Percentiles rank a stretch among this genome's conserved stretches.
Conservation (phyloP, 164 flowering plant genomes). For the Sedum album region DNA sequence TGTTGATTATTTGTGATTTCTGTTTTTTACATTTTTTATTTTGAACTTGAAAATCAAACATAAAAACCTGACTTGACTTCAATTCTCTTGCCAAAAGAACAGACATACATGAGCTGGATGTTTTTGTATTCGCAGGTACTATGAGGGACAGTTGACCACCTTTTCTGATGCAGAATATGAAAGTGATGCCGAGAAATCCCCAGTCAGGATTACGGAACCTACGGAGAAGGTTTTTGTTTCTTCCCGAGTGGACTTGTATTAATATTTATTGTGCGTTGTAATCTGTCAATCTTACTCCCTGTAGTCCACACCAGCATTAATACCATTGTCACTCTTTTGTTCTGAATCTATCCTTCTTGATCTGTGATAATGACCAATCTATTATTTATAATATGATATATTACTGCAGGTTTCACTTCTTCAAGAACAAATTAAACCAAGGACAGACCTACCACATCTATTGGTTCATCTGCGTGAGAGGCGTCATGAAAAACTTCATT, state of each 20-base stretch:
- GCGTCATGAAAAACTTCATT: slow-evolving; percentile 82
- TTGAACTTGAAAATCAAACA: too few relatives aligned
- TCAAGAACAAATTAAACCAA: slow-evolving; percentile 76
- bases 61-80: too few relatives aligned
- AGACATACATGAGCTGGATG: too few relatives aligned
- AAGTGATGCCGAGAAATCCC: slow-evolving; percentile 26
- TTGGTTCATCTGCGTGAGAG: slow-evolving; percentile 81
- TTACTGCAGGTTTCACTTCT: slow-evolving; percentile 61
- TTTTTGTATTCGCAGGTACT: slow-evolving; percentile 45
- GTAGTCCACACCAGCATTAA: not conserved
- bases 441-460: slow-evolving; percentile 72
- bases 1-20: too few relatives aligned
- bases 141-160: slow-evolving; percentile 72
- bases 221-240: slow-evolving; percentile 62
- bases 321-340: not conserved
- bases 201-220: slow-evolving; percentile 57
- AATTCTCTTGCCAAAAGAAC: too few relatives aligned
- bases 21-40: too few relatives aligned
- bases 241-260: not conserved
- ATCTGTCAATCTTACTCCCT: not conserved
- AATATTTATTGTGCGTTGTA: not conserved
- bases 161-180: slow-evolving; percentile 58
- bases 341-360: not conserved
- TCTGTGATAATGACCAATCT: slow-evolving; percentile 3
- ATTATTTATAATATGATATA: not conserved